A percentile compares a stretch with the other conserved stretches of the same genome.
phyloP scores from a whole-genome alignment of 2,329 filamentous ascomycete species.

The Zymoseptoria passerinii region DNA sequence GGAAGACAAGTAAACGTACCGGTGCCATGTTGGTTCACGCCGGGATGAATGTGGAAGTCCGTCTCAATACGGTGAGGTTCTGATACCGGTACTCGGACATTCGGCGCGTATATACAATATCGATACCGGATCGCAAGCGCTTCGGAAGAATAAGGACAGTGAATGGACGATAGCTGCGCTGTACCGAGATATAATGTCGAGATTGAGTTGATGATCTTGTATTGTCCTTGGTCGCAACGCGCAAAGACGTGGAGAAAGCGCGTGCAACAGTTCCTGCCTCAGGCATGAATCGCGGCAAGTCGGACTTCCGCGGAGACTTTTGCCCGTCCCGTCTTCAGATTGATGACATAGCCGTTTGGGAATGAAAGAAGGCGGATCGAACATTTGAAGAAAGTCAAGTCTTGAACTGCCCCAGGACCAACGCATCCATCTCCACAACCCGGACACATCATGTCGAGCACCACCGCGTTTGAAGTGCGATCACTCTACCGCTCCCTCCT shows the following conservation, averaged over 20 bases:
- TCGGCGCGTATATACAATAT: neutral
- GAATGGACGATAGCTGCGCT: neutral
- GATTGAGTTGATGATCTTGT: neutral
- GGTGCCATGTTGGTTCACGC: neutral
- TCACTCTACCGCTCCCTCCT: slow-evolving; percentile 73
- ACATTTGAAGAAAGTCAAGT: neutral
- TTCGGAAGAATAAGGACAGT: neutral
- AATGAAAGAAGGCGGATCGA: neutral
- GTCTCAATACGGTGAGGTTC: neutral
- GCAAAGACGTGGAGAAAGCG: neutral
- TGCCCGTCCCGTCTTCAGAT: neutral
- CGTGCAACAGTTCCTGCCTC: neutral
- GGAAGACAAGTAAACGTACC: neutral
- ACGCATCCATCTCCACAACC: neutral
- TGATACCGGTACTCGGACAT: neutral
- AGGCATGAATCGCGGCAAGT: slow-evolving; percentile 2
- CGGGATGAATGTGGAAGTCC: neutral
- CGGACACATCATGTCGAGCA: slow-evolving; percentile 11
- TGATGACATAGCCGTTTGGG: slow-evolving; percentile 1
- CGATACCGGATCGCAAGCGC: neutral
- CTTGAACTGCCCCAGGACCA: neutral
- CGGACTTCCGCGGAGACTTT: slow-evolving; percentile 4
- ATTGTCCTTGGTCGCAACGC: neutral
- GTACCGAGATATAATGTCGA: neutral
- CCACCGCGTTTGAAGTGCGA: slow-evolving; percentile 23